A percentile compares a stretch with the other conserved stretches of the same genome.
Conservation (phyloP, 2,329 filamentous ascomycete genomes). For the Lachnellula arida region DNA sequence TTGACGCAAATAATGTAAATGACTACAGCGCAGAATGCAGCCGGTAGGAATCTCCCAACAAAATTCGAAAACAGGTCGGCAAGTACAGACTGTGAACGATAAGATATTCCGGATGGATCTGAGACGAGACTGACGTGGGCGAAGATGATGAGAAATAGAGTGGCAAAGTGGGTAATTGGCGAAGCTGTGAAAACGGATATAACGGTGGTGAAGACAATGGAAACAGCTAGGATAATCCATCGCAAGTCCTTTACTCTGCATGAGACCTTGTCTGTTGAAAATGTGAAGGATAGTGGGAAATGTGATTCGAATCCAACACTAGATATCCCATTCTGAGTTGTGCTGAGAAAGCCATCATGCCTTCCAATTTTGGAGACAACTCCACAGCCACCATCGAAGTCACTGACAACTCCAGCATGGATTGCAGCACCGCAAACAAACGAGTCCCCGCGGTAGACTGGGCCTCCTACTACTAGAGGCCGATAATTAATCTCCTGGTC, state of each 20-base stretch:
- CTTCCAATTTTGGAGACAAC: slow-evolving; percentile 70
- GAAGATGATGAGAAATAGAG: slow-evolving; percentile 75
- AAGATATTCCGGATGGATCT: slow-evolving; percentile 61
- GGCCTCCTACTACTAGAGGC: slow-evolving; percentile 61
- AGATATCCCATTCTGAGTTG: slow-evolving; percentile 64
- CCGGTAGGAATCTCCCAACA: slow-evolving; percentile 77
- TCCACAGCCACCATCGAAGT: slow-evolving; percentile 72
- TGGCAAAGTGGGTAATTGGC: slow-evolving; percentile 77
- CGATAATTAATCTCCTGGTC: slow-evolving; percentile 60
- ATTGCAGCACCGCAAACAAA: slow-evolving; percentile 83
- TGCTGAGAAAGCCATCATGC: slow-evolving; percentile 56
- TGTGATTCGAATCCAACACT: slow-evolving; percentile 79
- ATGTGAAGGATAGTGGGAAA: slow-evolving; percentile 86
- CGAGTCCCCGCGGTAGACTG: slow-evolving; percentile 84
- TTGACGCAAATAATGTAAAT: slow-evolving; percentile 77
- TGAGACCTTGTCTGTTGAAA: slow-evolving; percentile 50
- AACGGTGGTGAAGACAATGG: slow-evolving; percentile 70
- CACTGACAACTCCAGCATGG: slow-evolving; percentile 72
- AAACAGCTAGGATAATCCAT: slow-evolving; percentile 80
- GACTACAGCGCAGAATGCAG: slow-evolving; percentile 80
- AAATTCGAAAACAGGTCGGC: slow-evolving; percentile 71
- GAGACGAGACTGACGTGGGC: slow-evolving; percentile 86
- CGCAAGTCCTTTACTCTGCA: slow-evolving; percentile 69
- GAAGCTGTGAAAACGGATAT: slow-evolving; percentile 79
- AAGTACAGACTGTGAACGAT: slow-evolving; percentile 49